A percentile compares a stretch with the other conserved stretches of the same genome.
Evolutionary conservation across 1,284 basidiomycete genomes (phyloP).

Genomic region (Uromyces viciae-fabae): DNA sequence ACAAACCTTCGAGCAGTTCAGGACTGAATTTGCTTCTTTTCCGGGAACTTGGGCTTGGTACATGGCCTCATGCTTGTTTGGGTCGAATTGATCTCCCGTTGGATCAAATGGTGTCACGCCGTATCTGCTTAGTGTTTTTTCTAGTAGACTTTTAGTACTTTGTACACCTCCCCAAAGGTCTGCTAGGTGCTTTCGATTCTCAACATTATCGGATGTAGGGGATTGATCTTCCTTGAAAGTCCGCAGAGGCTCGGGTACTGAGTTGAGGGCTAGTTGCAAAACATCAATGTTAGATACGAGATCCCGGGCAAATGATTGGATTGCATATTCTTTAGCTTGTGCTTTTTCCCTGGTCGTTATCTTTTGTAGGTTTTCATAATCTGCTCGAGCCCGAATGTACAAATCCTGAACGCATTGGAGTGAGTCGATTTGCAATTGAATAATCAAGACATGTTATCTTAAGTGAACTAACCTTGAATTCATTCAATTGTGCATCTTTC

Average conservation of each 20-base stretch:
- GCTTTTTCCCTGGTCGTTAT: slow-evolving; percentile 84
- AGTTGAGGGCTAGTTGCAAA: slow-evolving; percentile 75
- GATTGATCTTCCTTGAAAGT: slow-evolving; percentile 35
- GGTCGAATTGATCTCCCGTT: slow-evolving; percentile 86
- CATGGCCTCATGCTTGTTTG: slow-evolving; percentile 88
- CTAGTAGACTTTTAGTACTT: slow-evolving; percentile 82
- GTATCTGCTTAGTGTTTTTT: slow-evolving; percentile 85
- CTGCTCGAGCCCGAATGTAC: slow-evolving; percentile 61
- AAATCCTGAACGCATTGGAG: too few relatives aligned
- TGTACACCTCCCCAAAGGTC: slow-evolving; percentile 81
- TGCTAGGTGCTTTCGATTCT: slow-evolving; percentile 61
- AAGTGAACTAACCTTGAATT: slow-evolving; percentile 36
- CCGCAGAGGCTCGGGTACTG: slow-evolving; percentile 62
- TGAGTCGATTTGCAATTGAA: too few relatives aligned
- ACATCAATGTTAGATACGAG: slow-evolving; percentile 90
- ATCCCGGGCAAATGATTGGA: slow-evolving; percentile 81
- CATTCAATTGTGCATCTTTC: slow-evolving; percentile 38
- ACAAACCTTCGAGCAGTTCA: slow-evolving; percentile 88
- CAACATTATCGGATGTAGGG: not conserved
- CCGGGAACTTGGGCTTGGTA: slow-evolving; percentile 85
- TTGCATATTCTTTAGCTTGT: slow-evolving; percentile 87
- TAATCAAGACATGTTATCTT: slow-evolving; percentile 48
- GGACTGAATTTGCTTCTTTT: slow-evolving; percentile 81
- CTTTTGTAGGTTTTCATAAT: slow-evolving; percentile 89
- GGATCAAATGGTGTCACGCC: slow-evolving; percentile 88